Evolutionary conservation across 352 stramenopile species (phyloP).

Genomic region (Phytophthora litchii): DNA sequence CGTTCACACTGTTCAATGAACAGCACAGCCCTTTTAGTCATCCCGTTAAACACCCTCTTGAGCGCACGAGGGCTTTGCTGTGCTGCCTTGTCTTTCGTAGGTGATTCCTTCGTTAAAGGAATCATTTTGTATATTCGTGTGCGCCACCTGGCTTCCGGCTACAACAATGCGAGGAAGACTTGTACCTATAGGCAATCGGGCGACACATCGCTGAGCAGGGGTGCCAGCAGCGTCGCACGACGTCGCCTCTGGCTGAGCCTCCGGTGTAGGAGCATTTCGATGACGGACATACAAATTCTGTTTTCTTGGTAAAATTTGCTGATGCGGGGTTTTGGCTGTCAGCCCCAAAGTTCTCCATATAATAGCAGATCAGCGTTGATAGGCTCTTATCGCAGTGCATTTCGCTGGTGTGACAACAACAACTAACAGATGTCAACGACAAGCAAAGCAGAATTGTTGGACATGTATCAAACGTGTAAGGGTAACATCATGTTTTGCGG

Average conservation of each 20-base stretch:
- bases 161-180: slow-evolving; percentile 12
- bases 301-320: slow-evolving; percentile 8
- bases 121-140: not conserved
- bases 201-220: slow-evolving; percentile 9
- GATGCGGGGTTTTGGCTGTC: slow-evolving; percentile 1
- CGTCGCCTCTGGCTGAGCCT: not conserved
- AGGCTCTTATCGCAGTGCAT: not conserved
- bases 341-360: not conserved
- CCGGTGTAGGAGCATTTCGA: slow-evolving; percentile 9
- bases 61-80: slow-evolving; percentile 26
- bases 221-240: slow-evolving; percentile 1
- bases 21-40: slow-evolving; percentile 15
- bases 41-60: slow-evolving; percentile 18
- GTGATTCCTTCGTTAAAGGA: too few species aligned
- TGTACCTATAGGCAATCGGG: slow-evolving; percentile 3
- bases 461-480: too few species aligned
- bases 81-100: not conserved
- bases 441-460: too few species aligned
- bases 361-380: too few species aligned
- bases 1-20: slow-evolving; percentile 22
- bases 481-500: too few species aligned
- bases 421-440: not conserved
- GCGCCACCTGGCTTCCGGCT: not conserved
- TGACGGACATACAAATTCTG: not conserved
- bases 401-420: slow-evolving; percentile 1